A percentile compares a stretch with the other conserved stretches of the same genome.
These are phyloP conservation scores for Lecanicillium sp. DNA, from an alignment of 2,329 filamentous ascomycete genomes.

Conservation along the genomic window DNA sequence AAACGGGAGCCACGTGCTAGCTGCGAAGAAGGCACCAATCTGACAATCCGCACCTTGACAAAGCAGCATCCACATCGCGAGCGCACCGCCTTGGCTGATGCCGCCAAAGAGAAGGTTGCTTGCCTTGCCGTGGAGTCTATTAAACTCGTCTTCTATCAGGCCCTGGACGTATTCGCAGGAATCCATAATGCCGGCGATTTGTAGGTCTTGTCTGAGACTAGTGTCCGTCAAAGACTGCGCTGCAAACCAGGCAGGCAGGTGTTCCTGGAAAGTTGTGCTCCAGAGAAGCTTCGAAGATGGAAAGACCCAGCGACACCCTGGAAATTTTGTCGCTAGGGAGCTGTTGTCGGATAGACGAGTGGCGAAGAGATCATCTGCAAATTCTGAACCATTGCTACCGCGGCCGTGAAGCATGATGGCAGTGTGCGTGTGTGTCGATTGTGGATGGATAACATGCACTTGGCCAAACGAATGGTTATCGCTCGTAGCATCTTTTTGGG, in stretches of 20 bases:
- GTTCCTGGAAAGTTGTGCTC: conserved; percentile 26
- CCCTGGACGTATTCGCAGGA: conserved; percentile 24
- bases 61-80: conserved; percentile 30
- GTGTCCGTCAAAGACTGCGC: conserved; percentile 30
- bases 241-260: conserved; percentile 39
- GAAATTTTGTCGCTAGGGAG: conserved; percentile 19
- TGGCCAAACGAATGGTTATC: too few relatives aligned
- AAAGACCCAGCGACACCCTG: conserved; percentile 34
- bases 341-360: conserved; percentile 19
- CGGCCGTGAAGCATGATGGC: conserved; percentile 40
- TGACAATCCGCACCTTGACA: conserved; percentile 12
- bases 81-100: conserved; percentile 40
- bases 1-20: conserved; percentile 45
- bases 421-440: conserved; percentile 33
- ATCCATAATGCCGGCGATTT: conserved; percentile 28
- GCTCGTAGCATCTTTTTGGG: too few relatives aligned
- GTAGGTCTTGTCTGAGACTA: conserved; percentile 24
- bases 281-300: conserved; percentile 29
- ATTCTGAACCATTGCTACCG: conserved; percentile 35
- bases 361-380: conserved; percentile 36
- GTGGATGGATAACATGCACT: conserved; percentile 14
- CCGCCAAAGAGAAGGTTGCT: conserved; percentile 28
- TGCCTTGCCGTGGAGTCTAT: conserved; percentile 17
- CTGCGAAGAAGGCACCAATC: conserved; percentile 36
- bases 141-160: conserved; percentile 27